Evolutionary conservation across 2,329 filamentous ascomycete genomes (phyloP), one percentile per base, ranked within the genome.

Genomic region (Hypoxylon sp.): DNA sequence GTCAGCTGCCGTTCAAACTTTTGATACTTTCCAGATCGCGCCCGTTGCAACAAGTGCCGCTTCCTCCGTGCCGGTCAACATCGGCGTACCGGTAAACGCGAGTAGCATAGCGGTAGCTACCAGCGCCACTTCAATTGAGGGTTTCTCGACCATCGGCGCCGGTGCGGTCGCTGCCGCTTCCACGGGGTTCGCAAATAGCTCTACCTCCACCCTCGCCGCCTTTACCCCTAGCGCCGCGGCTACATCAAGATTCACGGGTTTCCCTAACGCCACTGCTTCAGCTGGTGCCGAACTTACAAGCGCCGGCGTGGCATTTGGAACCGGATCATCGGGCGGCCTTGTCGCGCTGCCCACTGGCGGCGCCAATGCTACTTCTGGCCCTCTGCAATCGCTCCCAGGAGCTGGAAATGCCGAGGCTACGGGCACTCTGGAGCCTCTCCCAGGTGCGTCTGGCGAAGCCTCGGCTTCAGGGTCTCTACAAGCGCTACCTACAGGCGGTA

Each of bases 131-230:
- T 62, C 62, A 6, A 42, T 70, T 35, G 64, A 66, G 13, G 63
- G 66, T 14, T 69, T 73, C 66, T 62, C 70, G 51, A 73, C 69
- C 1, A 70, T 73, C 25, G 35, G 31, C n/a, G 40, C 61, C 13
- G 40, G 11, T 2, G 37, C 22, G 22, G 31, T 44, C 2, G 59
- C 61, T 1, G 53, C 42, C 1, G 42, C 48, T 13, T 58, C 54
- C 2, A 42, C 44, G 7, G 13, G 31, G 6, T n/a, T 65, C 27
- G 55, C 61, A 1, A 66, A 66, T 20, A 44, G 53, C 2, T 70
- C 66, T 8, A 50, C 55, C 10, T 30, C 63, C 2, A 61, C 49
- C 2, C n/a, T 68, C 13, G 46, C 30, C 3, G 33, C 17, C 6
- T 27, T 50, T 13, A 42, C 53, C 6, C 35, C 61, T 2, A 11